phyloP scores from a whole-genome alignment of 805 yeast species.

The Barnettozyma sucrosica region DNA sequence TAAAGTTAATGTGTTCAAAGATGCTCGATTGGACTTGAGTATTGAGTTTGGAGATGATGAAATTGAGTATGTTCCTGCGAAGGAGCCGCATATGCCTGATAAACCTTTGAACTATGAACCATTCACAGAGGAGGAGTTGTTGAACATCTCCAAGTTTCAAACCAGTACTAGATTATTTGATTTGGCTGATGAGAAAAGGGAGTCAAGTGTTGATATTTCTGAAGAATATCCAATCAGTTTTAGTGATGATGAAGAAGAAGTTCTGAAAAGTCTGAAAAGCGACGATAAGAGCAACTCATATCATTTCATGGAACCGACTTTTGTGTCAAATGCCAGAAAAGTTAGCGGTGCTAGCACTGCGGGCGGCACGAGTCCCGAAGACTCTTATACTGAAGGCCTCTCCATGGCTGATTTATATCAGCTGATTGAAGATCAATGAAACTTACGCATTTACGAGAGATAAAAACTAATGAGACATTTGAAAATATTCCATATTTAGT shows the following conservation, averaged over 20 bases:
- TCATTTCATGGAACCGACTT: conserved; percentile 25
- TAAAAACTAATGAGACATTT: neutral
- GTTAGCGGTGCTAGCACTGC: neutral
- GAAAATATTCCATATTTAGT: too few species aligned
- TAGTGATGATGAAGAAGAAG: conserved; percentile 24
- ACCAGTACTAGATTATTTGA: conserved; percentile 19
- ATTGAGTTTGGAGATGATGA: conserved; percentile 26
- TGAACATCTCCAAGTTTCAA: conserved; percentile 15
- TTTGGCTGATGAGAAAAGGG: neutral
- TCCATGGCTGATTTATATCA: conserved; percentile 18
- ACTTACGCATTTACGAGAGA: neutral
- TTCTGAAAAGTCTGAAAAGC: neutral
- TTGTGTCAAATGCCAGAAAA: conserved; percentile 19
- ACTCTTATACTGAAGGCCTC: conserved; percentile 16
- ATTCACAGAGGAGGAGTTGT: conserved; percentile 30
- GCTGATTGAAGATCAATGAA: conserved; percentile 18
- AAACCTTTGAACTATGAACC: conserved; percentile 42
- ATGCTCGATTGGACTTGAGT: conserved; percentile 37
- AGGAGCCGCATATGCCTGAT: conserved; percentile 34
- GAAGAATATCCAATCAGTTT: conserved; percentile 22
- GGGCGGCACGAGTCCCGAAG: conserved; percentile 10
- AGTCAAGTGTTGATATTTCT: conserved; percentile 13
- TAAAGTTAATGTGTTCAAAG: conserved; percentile 20
- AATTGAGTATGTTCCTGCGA: conserved; percentile 44
- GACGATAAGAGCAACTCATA: conserved; percentile 11